A percentile compares a stretch with the other conserved stretches of the same genome.
phyloP scores from a whole-genome alignment of 768 basidiomycete genomes.

The Termitomyces heimii region DNA sequence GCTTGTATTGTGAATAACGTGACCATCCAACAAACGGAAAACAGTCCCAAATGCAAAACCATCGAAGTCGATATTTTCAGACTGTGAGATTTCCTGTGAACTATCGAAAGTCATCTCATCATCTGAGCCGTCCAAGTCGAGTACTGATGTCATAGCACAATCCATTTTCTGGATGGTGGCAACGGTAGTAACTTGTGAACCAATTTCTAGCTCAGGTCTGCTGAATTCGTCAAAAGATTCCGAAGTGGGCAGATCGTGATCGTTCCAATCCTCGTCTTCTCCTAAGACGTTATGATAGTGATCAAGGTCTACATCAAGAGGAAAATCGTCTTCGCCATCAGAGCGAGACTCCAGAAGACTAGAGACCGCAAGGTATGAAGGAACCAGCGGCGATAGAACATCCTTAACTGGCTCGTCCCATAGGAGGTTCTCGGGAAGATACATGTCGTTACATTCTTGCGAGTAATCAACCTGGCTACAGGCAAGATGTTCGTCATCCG shows the following conservation, averaged over 20 bases:
- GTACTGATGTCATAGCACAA: neutral
- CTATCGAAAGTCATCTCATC: neutral
- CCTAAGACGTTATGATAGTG: conserved; percentile 3
- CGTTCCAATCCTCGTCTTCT: conserved; percentile 1
- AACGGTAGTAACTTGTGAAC: neutral
- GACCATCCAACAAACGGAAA: conserved; percentile 6
- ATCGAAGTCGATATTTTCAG: neutral
- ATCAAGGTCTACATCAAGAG: conserved; percentile 4
- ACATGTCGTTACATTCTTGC: neutral
- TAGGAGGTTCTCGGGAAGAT: conserved; percentile 4
- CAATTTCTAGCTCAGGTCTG: neutral
- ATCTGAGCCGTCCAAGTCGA: conserved; percentile 11
- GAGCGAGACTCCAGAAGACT: conserved; percentile 1
- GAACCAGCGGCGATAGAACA: neutral
- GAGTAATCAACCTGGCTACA: conserved; percentile 4
- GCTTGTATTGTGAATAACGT: conserved; percentile 7
- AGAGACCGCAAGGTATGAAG: neutral
- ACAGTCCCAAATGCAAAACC: neutral
- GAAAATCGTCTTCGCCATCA: conserved; percentile 2
- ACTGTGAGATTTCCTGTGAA: conserved; percentile 3
- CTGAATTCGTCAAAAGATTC: conserved; percentile 1
- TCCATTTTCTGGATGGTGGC: neutral
- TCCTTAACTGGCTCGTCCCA: conserved; percentile 12
- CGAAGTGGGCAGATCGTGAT: conserved; percentile 6
- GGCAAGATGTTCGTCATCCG: conserved; percentile 17